Conservation (phyloP, 164 flowering plant species). For the Stephania yunnanensis region DNA sequence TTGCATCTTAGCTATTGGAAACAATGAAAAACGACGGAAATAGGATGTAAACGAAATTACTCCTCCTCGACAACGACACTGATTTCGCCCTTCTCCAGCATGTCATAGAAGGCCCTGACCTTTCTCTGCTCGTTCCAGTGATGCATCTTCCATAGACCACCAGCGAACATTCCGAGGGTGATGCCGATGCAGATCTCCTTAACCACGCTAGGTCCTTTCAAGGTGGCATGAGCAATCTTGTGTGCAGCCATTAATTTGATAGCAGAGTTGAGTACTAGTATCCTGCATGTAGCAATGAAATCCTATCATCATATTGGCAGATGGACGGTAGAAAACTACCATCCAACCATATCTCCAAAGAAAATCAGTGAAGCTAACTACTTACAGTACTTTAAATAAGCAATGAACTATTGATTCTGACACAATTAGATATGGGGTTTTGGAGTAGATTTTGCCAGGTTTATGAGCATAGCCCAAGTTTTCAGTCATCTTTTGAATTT, state of each 20-base stretch:
- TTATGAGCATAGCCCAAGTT: too few relatives aligned
- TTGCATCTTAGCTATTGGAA: neutral
- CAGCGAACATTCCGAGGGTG: constrained; percentile 22
- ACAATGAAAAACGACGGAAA: neutral
- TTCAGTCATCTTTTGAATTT: too few relatives aligned
- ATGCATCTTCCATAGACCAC: constrained; percentile 36
- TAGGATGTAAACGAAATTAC: neutral
- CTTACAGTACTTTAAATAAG: neutral
- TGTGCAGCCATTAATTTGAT: constrained; percentile 23
- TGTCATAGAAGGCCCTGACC: constrained; percentile 25
- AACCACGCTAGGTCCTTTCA: constrained; percentile 31
- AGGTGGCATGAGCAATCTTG: constrained; percentile 29
- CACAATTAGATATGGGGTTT: too few relatives aligned
- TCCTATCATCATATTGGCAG: constrained; percentile 12
- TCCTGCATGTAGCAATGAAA: neutral
- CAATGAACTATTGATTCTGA: neutral
- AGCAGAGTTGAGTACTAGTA: constrained; percentile 2
- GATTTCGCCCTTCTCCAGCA: constrained; percentile 31
- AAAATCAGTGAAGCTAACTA: too few relatives aligned
- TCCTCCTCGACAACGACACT: constrained; percentile 30
- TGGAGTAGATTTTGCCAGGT: too few relatives aligned
- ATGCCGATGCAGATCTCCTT: constrained; percentile 31
- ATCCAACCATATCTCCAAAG: neutral
- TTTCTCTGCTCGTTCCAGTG: constrained; percentile 36
- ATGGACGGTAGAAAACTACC: neutral